Evolutionary conservation across 148 eudicot species (phyloP), one percentile per base, ranked within the genome.

Genomic region (Rhododendron henanense): DNA sequence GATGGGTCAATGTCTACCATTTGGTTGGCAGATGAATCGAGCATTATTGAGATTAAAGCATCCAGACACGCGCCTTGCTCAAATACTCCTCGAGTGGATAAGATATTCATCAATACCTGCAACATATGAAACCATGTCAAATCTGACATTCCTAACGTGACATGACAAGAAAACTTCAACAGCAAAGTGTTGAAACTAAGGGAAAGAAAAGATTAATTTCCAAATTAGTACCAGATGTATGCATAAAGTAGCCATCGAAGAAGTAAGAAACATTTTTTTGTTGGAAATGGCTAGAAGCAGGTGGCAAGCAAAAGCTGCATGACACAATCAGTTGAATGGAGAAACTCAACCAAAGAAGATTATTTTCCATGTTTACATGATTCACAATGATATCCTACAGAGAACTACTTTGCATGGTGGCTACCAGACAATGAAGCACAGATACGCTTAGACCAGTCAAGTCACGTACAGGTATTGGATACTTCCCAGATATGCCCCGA

Each of bases 41-140:
- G 87, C 97, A 97, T 92, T 82, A 97, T 87, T 81, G 99, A 93
- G 85, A 97, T 91, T 84, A 97, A 91, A 74, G 98, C 97, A 91
- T 96, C 99, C 86, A 97, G 90, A 89, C 97, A 93, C 82, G 96
- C 94, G 59, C 94, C 98, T 92, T 94, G 99, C 93, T 93, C 98
- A 55, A 92, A 91, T 78, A 90, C 98, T 83, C 98, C 98, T 59
- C 97, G 92, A 67, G 94, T 95, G 82, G 98, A 91, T 53, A 96
- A 86, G 85, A 94, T 93, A 87, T 95, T 93, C 98, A 97, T 93
- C 91, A 97, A 88, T 19, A 95, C 93, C 99, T 95, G 93, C 79
- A 87, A 15, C 41, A 61, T 10, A 82, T 44, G 4, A 41, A 25
- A 28, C 31, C 37, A 28, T 13, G 25, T 83, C 55, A 83, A 48